phyloP scores from a whole-genome alignment of 129 eudicot genomes.

The Flaveria ramosissima region DNA sequence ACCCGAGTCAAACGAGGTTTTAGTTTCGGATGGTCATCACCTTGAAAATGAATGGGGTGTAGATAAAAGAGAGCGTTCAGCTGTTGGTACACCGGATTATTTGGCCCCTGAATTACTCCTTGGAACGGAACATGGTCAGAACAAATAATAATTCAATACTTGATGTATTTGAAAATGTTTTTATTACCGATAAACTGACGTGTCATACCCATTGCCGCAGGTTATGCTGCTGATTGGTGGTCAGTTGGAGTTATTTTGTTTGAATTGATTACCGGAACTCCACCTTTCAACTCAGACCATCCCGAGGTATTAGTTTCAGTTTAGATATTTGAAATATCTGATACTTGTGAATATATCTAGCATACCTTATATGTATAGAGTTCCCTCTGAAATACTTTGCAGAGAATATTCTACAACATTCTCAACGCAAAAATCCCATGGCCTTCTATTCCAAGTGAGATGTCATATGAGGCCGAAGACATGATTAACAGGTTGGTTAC shows the following conservation, averaged over 20 bases:
- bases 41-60: conserved; percentile 35
- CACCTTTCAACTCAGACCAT: conserved; percentile 76
- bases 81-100: conserved; percentile 95
- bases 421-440: conserved; percentile 81
- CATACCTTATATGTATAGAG: background rate
- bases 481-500: conserved; percentile 72
- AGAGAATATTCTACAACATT: conserved; percentile 82
- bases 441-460: conserved; percentile 73
- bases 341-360: background rate
- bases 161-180: conserved; percentile 18
- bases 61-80: conserved; percentile 57
- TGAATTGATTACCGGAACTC: conserved; percentile 71
- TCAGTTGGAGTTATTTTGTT: conserved; percentile 81
- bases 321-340: conserved; percentile 18
- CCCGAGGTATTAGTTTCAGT: conserved; percentile 70
- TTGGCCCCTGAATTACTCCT: conserved; percentile 93
- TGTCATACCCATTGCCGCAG: conserved; percentile 41
- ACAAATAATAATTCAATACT: conserved; percentile 7
- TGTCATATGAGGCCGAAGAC: conserved; percentile 84
- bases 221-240: conserved; percentile 94
- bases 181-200: conserved; percentile 20
- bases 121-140: conserved; percentile 87
- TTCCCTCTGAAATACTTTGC: conserved; percentile 26
- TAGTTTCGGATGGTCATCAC: conserved; percentile 36
- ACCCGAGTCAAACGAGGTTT: conserved; percentile 40